Conservation (phyloP, 148 eudicot species). For the Vaccinium myrtillus region DNA sequence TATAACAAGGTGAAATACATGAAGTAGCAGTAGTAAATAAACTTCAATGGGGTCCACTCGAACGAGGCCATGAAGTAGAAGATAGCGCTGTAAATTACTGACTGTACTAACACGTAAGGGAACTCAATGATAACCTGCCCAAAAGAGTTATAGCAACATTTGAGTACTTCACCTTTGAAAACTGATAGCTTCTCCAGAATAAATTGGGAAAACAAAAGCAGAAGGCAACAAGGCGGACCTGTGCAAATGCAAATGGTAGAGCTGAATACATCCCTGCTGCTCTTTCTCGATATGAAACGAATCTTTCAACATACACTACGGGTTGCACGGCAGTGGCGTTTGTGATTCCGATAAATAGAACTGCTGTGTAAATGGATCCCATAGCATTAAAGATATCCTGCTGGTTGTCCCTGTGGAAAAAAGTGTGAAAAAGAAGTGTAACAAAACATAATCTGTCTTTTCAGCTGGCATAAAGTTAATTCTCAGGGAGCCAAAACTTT, state of each 20-base stretch:
- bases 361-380: slow-evolving; percentile 94
- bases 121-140: slow-evolving; percentile 90
- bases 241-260: slow-evolving; percentile 94
- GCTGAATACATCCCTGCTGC: slow-evolving; percentile 98
- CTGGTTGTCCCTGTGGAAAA: slow-evolving; percentile 52
- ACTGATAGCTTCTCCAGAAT: not conserved
- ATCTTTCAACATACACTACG: slow-evolving; percentile 92
- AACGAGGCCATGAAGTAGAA: slow-evolving; percentile 87
- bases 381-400: slow-evolving; percentile 86
- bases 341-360: slow-evolving; percentile 85
- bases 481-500: not conserved
- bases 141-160: not conserved
- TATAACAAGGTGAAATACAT: slow-evolving; percentile 84
- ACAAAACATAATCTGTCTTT: not conserved
- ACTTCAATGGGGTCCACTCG: slow-evolving; percentile 73
- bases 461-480: not conserved
- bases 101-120: slow-evolving; percentile 83
- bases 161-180: not conserved
- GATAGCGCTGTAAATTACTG: slow-evolving; percentile 71
- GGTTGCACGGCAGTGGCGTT: slow-evolving; percentile 97
- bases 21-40: slow-evolving; percentile 72
- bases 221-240: slow-evolving; percentile 43
- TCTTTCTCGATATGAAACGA: slow-evolving; percentile 92
- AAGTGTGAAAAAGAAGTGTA: not conserved
- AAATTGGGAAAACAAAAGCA: not conserved